Percentiles rank a stretch among this genome's conserved stretches.
Conservation (phyloP, 768 basidiomycete genomes). For the Lactarius tabidus region DNA sequence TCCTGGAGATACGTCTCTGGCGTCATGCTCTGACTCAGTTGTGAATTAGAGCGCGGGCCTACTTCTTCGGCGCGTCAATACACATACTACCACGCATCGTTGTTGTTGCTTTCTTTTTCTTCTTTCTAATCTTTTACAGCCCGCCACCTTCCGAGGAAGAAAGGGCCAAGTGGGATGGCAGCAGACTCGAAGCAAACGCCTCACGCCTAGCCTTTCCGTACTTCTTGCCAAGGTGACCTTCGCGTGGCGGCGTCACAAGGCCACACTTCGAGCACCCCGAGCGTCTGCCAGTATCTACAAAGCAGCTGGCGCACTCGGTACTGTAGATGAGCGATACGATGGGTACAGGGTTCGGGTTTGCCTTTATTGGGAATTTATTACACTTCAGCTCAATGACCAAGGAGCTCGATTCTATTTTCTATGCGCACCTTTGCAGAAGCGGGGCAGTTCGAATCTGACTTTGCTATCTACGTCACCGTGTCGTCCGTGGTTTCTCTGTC, state of each 20-base stretch:
- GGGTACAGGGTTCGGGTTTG: neutral
- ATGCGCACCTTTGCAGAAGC: neutral
- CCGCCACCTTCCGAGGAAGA: neutral
- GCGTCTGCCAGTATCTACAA: neutral
- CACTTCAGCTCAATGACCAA: neutral
- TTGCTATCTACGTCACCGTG: neutral
- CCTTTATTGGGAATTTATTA: neutral
- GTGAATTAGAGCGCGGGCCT: neutral
- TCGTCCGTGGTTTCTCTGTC: neutral
- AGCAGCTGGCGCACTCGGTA: neutral
- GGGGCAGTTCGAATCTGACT: neutral
- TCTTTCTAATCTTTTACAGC: neutral
- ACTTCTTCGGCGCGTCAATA: neutral
- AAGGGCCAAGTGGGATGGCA: neutral
- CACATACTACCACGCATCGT: neutral
- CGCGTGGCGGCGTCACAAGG: neutral
- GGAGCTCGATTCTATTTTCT: neutral
- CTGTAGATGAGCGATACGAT: neutral
- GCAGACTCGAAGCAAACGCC: neutral
- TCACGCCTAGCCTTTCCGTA: neutral
- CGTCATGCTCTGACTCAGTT: neutral
- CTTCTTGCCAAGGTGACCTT: neutral
- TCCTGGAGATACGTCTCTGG: neutral
- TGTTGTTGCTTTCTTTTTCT: neutral
- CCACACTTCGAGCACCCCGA: neutral